phyloP scores from a whole-genome alignment of 768 basidiomycete genomes.

The Leccinum incarnatum region DNA sequence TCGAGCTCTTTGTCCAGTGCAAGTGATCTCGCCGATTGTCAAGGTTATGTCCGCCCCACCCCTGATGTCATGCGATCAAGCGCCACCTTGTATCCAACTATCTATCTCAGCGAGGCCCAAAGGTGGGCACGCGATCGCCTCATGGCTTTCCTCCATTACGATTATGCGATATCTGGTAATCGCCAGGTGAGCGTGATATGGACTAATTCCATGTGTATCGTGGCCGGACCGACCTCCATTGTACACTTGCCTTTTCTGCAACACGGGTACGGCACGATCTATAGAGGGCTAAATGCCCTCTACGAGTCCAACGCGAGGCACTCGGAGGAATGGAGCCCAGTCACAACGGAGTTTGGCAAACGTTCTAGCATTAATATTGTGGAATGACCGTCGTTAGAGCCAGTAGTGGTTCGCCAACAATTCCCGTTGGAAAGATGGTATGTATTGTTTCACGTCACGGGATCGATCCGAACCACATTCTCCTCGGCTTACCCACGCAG shows the following conservation, averaged over 20 bases:
- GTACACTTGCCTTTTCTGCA: slow-evolving; percentile 3
- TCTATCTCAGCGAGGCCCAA: neutral
- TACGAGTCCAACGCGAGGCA: slow-evolving; percentile 1
- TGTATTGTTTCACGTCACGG: slow-evolving; percentile 8
- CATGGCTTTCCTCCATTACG: slow-evolving; percentile 15
- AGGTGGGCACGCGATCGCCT: slow-evolving; percentile 28
- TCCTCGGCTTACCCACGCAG: slow-evolving; percentile 18
- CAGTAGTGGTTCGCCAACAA: neutral
- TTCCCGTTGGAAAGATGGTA: neutral
- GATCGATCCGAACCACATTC: neutral
- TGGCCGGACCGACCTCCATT: slow-evolving; percentile 17
- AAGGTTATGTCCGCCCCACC: slow-evolving; percentile 23
- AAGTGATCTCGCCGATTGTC: slow-evolving; percentile 15
- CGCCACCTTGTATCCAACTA: slow-evolving; percentile 14
- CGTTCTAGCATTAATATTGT: neutral
- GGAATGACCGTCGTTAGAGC: neutral
- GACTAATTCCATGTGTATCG: neutral
- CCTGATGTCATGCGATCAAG: slow-evolving; percentile 16
- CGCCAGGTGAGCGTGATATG: slow-evolving; percentile 12
- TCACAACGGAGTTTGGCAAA: slow-evolving; percentile 6
- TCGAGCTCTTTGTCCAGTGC: slow-evolving; percentile 7
- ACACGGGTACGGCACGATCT: slow-evolving; percentile 5
- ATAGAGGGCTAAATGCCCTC: neutral
- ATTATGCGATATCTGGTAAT: slow-evolving; percentile 14
- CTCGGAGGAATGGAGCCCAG: neutral